Conservation (phyloP, 306 rosid species). For the Citrullus mucosospermus region DNA sequence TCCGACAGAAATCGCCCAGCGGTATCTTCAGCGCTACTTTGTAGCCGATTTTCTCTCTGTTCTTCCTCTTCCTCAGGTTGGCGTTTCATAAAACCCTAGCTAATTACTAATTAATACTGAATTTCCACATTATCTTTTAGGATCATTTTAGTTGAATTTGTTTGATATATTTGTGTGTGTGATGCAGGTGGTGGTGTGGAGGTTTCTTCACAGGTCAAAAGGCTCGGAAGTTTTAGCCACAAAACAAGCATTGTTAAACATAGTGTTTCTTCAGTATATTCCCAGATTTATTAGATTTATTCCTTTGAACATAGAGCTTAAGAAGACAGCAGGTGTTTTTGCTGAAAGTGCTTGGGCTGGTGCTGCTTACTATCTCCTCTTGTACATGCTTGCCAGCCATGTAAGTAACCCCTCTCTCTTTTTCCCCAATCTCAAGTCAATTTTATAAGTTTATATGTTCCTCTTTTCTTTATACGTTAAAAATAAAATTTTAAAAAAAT, state of each 20-base stretch:
- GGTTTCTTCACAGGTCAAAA: constrained; percentile 29
- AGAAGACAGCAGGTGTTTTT: constrained; percentile 76
- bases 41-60: constrained; percentile 55
- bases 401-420: constrained; percentile 25
- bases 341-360: constrained; percentile 79
- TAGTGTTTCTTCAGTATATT: constrained; percentile 52
- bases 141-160: too few species aligned
- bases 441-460: too few species aligned
- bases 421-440: neutral
- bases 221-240: constrained; percentile 50
- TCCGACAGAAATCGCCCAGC: constrained; percentile 55
- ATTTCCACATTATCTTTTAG: too few species aligned
- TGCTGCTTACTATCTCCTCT: constrained; percentile 72
- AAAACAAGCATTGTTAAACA: constrained; percentile 43
- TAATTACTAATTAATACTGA: too few species aligned
- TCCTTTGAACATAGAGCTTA: constrained; percentile 72
- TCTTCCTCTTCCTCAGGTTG: constrained; percentile 84
- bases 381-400: constrained; percentile 82
- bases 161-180: neutral
- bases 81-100: neutral
- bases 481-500: too few species aligned
- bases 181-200: constrained; percentile 55
- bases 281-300: constrained; percentile 66
- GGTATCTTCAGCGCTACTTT: constrained; percentile 64
- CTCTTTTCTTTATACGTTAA: too few species aligned